Conservation (phyloP, 78 protist species). For the Monocercomonoides exilis region DNA sequence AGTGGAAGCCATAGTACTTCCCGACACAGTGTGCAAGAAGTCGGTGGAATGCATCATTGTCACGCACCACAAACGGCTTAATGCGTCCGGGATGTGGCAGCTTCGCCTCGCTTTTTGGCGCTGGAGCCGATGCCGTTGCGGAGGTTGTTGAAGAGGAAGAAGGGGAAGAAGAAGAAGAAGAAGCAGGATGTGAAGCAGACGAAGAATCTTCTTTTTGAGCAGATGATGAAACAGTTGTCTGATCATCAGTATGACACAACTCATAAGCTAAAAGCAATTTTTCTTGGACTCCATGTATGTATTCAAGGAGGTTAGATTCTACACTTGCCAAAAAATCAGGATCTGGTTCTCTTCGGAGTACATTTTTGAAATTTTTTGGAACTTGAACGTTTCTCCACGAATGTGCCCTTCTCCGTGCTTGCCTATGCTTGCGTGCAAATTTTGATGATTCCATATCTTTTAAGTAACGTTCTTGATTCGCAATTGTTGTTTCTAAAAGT, state of each 20-base stretch:
- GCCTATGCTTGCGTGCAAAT: too few species aligned
- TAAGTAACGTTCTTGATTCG: neutral
- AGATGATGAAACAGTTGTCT: too few species aligned
- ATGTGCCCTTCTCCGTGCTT: neutral
- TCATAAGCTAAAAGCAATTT: too few species aligned
- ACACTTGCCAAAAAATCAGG: neutral
- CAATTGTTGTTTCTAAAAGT: neutral
- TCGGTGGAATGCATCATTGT: neutral
- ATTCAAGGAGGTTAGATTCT: neutral
- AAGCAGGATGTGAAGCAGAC: too few species aligned
- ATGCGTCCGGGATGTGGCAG: neutral
- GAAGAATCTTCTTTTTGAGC: too few species aligned
- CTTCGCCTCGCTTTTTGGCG: neutral
- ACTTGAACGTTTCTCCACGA: neutral
- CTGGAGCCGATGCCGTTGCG: neutral
- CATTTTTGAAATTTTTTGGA: neutral
- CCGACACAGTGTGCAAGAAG: neutral
- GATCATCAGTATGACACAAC: too few species aligned
- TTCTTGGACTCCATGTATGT: too few species aligned
- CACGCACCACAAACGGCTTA: neutral
- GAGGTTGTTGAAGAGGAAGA: neutral
- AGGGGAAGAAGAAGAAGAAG: too few species aligned
- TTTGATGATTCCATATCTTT: neutral
- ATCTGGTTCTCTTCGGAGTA: neutral
- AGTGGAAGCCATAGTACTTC: neutral